Base-by-base conservation (phyloP, 2,329 filamentous ascomycete species). In the Lachnellula willkommii region DNA sequence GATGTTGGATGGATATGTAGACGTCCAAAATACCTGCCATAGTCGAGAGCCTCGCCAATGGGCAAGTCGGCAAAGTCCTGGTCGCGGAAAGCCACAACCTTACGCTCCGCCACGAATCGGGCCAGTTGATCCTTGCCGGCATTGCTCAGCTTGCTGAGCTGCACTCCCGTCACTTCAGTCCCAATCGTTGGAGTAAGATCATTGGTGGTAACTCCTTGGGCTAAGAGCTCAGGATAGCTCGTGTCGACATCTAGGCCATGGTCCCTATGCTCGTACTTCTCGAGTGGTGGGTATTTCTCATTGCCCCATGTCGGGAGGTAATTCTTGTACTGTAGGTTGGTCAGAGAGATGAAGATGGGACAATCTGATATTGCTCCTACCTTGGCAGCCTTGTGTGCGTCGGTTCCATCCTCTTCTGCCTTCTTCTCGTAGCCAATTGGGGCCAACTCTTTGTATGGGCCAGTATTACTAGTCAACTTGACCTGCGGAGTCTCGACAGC, bases 1-100 rank as follows among this genome's bases (percentile, higher is more conserved):
- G 84, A 89, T 0, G 88, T 88, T 4, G 88, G 89, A 65, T 93
- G 89, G 56, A 93, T 89, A 73, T 94, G 89, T 64, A 88, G 87
- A 8, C 87, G 83, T 47, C 89, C 89, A 66, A 91, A 94, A 73
- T 92, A 91, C 52, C 81, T 78, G 50, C 84, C 88, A 61, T 84
- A 85, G 20, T 86, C 78, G 39, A 90, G 76, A 1, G 86, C 88
- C 8, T 89, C 78, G 28, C 81, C 70, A 65, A 92, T 90, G 7
- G 87, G 80, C 11, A 90, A 76, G 61, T 88, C 77, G 40, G 82
- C 82, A 61, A 87, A 84, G 69, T 92, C 86, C 68, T 92, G 89
- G 66, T 84, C 78, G 24, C 88, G 83, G 78, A 93, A 92, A 35
- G 85, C 83, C 15, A 90, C 87, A 5, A 92, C 87, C 68, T 90